Conservation (phyloP, 306 rosid species). For the Delonix regia region DNA sequence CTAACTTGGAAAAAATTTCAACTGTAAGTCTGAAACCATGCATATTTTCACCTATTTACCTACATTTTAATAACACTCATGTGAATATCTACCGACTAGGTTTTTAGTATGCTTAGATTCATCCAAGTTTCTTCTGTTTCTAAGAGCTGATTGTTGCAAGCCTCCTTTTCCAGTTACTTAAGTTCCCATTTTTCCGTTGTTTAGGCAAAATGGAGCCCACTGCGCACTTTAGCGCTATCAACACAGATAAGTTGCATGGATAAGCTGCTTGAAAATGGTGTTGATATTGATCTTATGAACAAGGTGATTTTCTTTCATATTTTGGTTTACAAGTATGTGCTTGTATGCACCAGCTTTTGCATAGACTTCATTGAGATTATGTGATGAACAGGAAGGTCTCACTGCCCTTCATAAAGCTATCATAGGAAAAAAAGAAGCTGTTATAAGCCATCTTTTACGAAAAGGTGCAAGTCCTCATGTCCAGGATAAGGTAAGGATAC, state of each 20-base stretch:
- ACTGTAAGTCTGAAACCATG: conserved; percentile 56
- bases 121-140: background rate
- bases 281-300: conserved; percentile 59
- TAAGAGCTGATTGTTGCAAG: background rate
- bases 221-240: conserved; percentile 82
- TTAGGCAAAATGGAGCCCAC: conserved; percentile 82
- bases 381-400: conserved; percentile 74
- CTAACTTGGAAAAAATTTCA: conserved; percentile 67
- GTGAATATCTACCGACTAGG: background rate
- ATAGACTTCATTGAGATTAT: conserved; percentile 33
- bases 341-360: conserved; percentile 16
- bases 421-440: conserved; percentile 80
- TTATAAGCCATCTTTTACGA: conserved; percentile 86
- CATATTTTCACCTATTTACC: conserved; percentile 25
- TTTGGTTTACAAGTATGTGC: conserved; percentile 16
- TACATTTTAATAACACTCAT: conserved; percentile 8
- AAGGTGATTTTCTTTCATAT: conserved; percentile 45
- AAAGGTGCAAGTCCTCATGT: conserved; percentile 91
- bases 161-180: background rate
- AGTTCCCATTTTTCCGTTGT: conserved; percentile 25
- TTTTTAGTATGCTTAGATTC: background rate
- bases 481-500: conserved; percentile 68
- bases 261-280: conserved; percentile 73
- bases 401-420: conserved; percentile 92
- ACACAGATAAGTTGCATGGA: conserved; percentile 69